Conservation (phyloP, 441 rosid species). For the Erodium trifolium region DNA sequence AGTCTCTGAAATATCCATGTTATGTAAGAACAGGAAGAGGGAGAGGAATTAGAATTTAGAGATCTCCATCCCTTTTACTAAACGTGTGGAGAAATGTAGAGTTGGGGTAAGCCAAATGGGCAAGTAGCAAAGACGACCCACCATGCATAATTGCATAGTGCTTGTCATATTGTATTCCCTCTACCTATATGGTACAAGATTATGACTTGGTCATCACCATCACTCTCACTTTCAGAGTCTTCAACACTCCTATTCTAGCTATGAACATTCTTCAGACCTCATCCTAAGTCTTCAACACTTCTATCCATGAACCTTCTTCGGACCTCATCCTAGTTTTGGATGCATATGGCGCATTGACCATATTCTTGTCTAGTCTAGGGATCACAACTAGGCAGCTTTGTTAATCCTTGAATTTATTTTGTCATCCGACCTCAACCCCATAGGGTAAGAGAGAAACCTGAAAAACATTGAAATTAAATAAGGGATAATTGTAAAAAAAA, state of each 20-base stretch:
- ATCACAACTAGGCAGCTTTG: neutral
- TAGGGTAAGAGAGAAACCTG: too few relatives aligned
- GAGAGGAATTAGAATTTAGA: neutral
- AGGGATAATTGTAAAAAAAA: too few relatives aligned
- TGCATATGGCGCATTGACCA: neutral
- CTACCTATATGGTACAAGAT: neutral
- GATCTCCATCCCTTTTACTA: neutral
- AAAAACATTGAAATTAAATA: too few relatives aligned
- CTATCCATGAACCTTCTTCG: neutral
- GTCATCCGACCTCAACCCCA: too few relatives aligned
- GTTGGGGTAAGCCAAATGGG: neutral
- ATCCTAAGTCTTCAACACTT: neutral
- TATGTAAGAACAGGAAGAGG: neutral
- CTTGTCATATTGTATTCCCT: neutral
- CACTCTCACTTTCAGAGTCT: neutral
- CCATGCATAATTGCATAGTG: neutral
- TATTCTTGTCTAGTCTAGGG: neutral
- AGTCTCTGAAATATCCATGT: constrained; percentile 2
- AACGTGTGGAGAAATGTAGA: neutral
- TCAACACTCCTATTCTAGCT: too few relatives aligned
- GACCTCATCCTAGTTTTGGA: neutral
- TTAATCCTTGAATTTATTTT: too few relatives aligned
- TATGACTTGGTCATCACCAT: neutral
- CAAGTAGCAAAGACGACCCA: neutral
- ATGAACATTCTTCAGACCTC: too few relatives aligned